A percentile compares a stretch with the other conserved stretches of the same genome.
phyloP scores from a whole-genome alignment of 2,329 filamentous ascomycete genomes.

The Gaeumannomyces tritici region DNA sequence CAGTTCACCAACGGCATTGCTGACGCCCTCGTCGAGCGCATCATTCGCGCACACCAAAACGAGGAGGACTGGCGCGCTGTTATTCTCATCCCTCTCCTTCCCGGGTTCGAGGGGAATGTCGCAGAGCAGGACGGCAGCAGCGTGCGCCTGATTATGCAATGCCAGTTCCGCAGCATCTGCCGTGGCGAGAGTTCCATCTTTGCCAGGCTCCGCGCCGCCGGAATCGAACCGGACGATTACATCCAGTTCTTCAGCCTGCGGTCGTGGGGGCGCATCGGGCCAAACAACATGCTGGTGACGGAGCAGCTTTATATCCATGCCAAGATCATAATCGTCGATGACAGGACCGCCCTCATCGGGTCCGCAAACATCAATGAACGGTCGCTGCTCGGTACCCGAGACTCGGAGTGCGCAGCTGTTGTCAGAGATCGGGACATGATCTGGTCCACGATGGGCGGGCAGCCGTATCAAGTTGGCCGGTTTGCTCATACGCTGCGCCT shows the following conservation, averaged over 20 bases:
- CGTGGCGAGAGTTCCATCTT: slow-evolving; percentile 90
- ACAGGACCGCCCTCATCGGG: slow-evolving; percentile 85
- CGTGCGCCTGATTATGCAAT: slow-evolving; percentile 91
- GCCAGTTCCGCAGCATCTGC: slow-evolving; percentile 92
- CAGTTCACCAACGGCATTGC: slow-evolving; percentile 90
- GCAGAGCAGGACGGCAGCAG: slow-evolving; percentile 90
- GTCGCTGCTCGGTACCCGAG: slow-evolving; percentile 83
- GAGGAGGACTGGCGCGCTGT: slow-evolving; percentile 85
- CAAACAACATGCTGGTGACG: slow-evolving; percentile 73
- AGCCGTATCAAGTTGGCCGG: slow-evolving; percentile 79
- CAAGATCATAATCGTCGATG: slow-evolving; percentile 93
- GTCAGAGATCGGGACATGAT: slow-evolving; percentile 91
- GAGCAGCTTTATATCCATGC: slow-evolving; percentile 98
- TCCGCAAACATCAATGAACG: slow-evolving; percentile 98
- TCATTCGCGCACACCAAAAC: slow-evolving; percentile 73
- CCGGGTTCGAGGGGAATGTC: slow-evolving; percentile 96
- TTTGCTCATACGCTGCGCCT: slow-evolving; percentile 91
- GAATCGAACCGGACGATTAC: slow-evolving; percentile 89
- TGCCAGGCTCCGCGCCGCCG: slow-evolving; percentile 65
- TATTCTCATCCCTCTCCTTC: slow-evolving; percentile 89
- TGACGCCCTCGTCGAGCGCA: slow-evolving; percentile 86
- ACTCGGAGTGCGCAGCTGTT: slow-evolving; percentile 85
- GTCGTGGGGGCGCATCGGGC: slow-evolving; percentile 84
- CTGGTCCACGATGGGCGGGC: slow-evolving; percentile 81
- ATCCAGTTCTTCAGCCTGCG: slow-evolving; percentile 91